Conservation (phyloP, 108 stramenopile genomes). For the Skeletonema tropicum region DNA sequence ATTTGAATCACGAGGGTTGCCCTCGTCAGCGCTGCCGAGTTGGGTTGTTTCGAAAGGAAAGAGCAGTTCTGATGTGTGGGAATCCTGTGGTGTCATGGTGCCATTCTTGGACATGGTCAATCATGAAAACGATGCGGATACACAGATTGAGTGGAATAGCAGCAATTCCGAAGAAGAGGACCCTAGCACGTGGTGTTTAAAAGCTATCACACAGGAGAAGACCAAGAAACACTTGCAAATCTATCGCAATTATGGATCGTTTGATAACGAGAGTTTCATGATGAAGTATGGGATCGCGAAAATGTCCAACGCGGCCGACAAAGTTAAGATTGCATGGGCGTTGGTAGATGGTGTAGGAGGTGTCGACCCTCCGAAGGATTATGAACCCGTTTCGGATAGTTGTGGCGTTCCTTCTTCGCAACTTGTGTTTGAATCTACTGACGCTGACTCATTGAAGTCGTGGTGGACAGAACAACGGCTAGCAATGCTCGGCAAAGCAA, state of each 20-base stretch:
- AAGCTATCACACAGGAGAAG: conserved; percentile 54
- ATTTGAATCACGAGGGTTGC: conserved; percentile 70
- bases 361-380: conserved; percentile 58
- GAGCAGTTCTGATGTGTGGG: conserved; percentile 68
- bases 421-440: conserved; percentile 73
- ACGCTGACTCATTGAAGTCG: conserved; percentile 57
- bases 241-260: conserved; percentile 68
- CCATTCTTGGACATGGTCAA: conserved; percentile 91
- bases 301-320: conserved; percentile 70
- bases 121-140: conserved; percentile 67
- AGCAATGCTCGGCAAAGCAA: conserved; percentile 67
- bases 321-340: conserved; percentile 77
- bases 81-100: conserved; percentile 81
- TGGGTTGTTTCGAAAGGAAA: conserved; percentile 19
- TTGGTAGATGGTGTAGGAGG: conserved; percentile 79
- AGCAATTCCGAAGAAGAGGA: conserved; percentile 21
- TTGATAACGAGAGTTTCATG: conserved; percentile 72
- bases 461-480: conserved; percentile 89
- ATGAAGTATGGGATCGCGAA: conserved; percentile 82
- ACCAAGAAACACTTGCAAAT: conserved; percentile 81
- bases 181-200: conserved; percentile 15
- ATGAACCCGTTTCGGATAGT: conserved; percentile 41
- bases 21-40: conserved; percentile 55
- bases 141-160: conserved; percentile 70
- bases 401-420: conserved; percentile 30